These are phyloP conservation scores for Astragalus glycyphyllos DNA, from an alignment of 306 rosid genomes.

Conservation along the genomic window DNA sequence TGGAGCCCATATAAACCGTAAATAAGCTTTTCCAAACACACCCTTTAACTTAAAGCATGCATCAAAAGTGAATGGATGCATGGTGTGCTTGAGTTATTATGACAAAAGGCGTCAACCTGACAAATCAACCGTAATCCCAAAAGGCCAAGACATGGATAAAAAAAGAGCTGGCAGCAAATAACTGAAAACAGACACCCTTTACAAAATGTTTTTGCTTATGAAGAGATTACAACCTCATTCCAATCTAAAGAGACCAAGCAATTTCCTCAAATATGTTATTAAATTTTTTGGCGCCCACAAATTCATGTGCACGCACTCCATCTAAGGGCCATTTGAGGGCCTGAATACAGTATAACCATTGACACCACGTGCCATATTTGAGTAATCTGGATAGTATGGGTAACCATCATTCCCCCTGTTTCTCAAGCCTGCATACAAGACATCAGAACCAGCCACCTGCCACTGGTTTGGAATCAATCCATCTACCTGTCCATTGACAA, in stretches of 20 bases:
- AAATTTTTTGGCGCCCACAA: constrained; percentile 53
- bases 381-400: constrained; percentile 74
- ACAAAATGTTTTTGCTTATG: constrained; percentile 74
- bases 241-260: constrained; percentile 69
- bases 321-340: constrained; percentile 82
- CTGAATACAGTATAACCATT: constrained; percentile 85
- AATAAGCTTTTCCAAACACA: too few species aligned
- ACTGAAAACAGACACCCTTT: constrained; percentile 67
- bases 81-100: not conserved
- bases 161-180: constrained; percentile 54
- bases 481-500: constrained; percentile 78
- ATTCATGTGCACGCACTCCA: constrained; percentile 46
- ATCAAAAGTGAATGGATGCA: constrained; percentile 25
- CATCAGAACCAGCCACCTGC: constrained; percentile 69
- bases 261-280: constrained; percentile 73
- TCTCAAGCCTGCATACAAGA: constrained; percentile 65
- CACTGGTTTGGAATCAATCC: constrained; percentile 76
- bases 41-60: constrained; percentile 17
- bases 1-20: too few species aligned
- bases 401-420: constrained; percentile 59
- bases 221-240: constrained; percentile 81
- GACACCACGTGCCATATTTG: constrained; percentile 64
- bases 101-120: constrained; percentile 19
- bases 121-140: constrained; percentile 34
- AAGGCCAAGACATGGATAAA: constrained; percentile 35